phyloP scores from a whole-genome alignment of 2,329 filamentous ascomycete genomes.

The Aspergillus pseudonomiae region DNA sequence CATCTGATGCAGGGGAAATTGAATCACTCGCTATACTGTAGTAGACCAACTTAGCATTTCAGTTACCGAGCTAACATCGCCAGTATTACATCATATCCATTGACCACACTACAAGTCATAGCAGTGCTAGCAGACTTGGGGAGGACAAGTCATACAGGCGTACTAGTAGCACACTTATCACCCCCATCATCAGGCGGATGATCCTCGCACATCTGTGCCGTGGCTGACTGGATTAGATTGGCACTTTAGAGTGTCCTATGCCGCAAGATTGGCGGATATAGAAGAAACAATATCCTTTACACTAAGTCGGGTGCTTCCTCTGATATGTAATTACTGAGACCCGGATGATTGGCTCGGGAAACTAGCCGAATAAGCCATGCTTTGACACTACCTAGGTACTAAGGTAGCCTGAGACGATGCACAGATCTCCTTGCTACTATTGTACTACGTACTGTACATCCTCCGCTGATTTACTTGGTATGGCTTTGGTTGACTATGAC shows the following conservation, averaged over 20 bases:
- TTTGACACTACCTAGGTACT: background rate
- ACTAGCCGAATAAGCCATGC: background rate
- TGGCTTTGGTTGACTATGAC: background rate
- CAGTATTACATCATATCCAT: background rate
- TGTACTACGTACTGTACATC: background rate
- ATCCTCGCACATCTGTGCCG: background rate
- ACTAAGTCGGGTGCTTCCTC: background rate
- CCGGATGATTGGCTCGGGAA: background rate
- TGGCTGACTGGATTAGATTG: background rate
- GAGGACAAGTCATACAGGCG: background rate
- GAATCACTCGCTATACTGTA: background rate
- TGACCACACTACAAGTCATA: background rate
- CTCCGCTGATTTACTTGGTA: background rate
- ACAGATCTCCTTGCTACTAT: background rate
- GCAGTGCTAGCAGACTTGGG: background rate
- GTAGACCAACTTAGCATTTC: background rate
- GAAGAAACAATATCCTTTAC: background rate
- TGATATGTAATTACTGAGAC: background rate
- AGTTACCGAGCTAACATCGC: background rate
- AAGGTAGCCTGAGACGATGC: background rate
- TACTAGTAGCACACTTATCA: background rate
- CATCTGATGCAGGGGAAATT: background rate
- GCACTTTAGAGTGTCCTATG: background rate
- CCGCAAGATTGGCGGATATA: background rate
- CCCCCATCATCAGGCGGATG: background rate